Conservation (phyloP, 768 basidiomycete species). For the Stropharia rugosoannulata region DNA sequence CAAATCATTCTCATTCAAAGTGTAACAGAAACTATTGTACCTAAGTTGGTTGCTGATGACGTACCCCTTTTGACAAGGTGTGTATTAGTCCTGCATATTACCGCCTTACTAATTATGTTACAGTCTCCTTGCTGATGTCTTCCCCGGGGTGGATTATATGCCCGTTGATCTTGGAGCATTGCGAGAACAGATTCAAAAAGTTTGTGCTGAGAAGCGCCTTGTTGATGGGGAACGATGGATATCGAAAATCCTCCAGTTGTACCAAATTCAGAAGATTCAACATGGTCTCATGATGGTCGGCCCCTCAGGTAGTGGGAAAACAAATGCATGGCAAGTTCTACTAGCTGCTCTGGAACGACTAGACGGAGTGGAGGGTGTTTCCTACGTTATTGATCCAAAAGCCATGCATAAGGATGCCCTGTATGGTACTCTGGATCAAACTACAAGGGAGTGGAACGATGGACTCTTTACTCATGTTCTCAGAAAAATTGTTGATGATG, state of each 20-base stretch:
- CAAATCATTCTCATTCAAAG: constrained; percentile 98
- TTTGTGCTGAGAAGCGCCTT: constrained; percentile 86
- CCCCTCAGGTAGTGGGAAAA: constrained; percentile 95
- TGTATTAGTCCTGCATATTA: constrained; percentile 17
- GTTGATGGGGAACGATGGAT: constrained; percentile 88
- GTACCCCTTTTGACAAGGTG: constrained; percentile 92
- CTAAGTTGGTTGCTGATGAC: constrained; percentile 96
- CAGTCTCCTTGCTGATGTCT: constrained; percentile 93
- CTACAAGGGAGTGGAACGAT: constrained; percentile 99
- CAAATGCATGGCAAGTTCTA: constrained; percentile 94
- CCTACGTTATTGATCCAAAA: constrained; percentile 98
- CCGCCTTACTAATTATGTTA: constrained; percentile 5
- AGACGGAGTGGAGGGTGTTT: constrained; percentile 88
- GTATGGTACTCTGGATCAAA: constrained; percentile 95
- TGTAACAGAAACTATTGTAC: constrained; percentile 97
- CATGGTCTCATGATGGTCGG: constrained; percentile 99
- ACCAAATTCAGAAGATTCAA: constrained; percentile 99
- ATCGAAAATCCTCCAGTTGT: constrained; percentile 93
- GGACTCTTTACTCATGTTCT: constrained; percentile 97
- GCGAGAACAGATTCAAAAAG: constrained; percentile 80
- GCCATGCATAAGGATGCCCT: constrained; percentile 98
- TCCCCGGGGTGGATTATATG: constrained; percentile 91
- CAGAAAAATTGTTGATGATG: constrained; percentile 97
- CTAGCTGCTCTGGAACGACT: constrained; percentile 87
- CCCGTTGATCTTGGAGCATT: constrained; percentile 88